Evolutionary conservation across 306 rosid species (phyloP).

Genomic region (Geum urbanum): DNA sequence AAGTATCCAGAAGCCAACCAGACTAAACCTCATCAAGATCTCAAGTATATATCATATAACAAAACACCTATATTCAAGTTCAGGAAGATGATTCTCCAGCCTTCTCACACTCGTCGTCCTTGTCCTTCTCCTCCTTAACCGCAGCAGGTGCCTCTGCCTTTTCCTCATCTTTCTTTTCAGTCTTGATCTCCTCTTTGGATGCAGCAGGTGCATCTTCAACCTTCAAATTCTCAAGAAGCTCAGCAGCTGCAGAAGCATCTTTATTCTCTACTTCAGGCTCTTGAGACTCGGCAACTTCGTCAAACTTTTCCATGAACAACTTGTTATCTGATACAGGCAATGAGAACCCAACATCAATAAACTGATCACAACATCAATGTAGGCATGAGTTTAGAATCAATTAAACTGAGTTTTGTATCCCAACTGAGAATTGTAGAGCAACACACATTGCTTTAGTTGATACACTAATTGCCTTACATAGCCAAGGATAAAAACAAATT

Average conservation of each 20-base stretch:
- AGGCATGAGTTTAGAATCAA: background rate
- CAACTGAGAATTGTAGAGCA: background rate
- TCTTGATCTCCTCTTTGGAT: constrained; percentile 22
- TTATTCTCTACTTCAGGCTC: constrained; percentile 48
- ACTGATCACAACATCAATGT: background rate
- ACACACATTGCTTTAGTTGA: background rate
- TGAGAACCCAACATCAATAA: background rate
- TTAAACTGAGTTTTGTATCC: too few species aligned
- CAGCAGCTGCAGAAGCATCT: constrained; percentile 66
- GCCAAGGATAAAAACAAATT: too few species aligned
- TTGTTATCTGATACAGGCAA: constrained; percentile 53
- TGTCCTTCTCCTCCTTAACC: constrained; percentile 10
- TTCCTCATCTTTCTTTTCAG: constrained; percentile 52
- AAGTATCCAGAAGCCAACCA: constrained; percentile 35
- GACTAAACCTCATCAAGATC: constrained; percentile 33
- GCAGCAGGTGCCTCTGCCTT: constrained; percentile 54
- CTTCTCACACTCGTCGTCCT: constrained; percentile 8
- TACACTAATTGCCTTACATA: too few species aligned
- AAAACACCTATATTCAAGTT: constrained; percentile 34
- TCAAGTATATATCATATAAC: constrained; percentile 23
- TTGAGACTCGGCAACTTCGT: constrained; percentile 89
- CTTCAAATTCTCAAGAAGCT: constrained; percentile 62
- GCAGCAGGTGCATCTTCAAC: constrained; percentile 52
- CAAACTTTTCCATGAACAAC: constrained; percentile 79
- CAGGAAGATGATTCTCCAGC: constrained; percentile 17